A percentile compares a stretch with the other conserved stretches of the same genome.
phyloP scores from a whole-genome alignment of 768 basidiomycete genomes.

The Suillus lakei region DNA sequence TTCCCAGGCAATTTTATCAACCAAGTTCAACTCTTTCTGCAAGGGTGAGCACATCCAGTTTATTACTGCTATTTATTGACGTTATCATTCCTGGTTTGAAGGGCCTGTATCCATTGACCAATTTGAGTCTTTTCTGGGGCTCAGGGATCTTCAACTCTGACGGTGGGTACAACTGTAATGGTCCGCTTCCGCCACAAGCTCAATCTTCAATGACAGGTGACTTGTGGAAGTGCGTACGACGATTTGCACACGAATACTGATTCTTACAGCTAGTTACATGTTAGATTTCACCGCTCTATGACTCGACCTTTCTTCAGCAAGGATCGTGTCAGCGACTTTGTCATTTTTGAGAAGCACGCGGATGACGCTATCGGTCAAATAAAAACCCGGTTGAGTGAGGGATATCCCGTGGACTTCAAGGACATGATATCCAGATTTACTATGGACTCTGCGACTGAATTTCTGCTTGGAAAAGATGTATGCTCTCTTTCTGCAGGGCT shows the following conservation, averaged over 20 bases:
- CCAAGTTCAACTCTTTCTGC: constrained; percentile 47
- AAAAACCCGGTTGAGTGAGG: constrained; percentile 46
- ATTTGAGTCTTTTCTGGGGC: constrained; percentile 47
- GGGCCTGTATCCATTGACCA: constrained; percentile 18
- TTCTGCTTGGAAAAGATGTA: constrained; percentile 56
- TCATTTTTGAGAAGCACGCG: constrained; percentile 57
- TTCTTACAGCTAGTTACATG: neutral
- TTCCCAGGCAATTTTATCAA: constrained; percentile 46
- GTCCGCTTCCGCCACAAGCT: neutral
- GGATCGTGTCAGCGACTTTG: constrained; percentile 58
- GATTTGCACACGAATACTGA: neutral
- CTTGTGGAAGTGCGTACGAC: constrained; percentile 56
- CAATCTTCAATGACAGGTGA: constrained; percentile 41
- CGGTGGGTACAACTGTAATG: constrained; percentile 34
- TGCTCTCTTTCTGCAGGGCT: constrained; percentile 51
- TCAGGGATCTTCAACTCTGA: constrained; percentile 66
- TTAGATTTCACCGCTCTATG: constrained; percentile 62
- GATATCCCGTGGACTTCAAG: constrained; percentile 55
- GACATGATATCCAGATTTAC: constrained; percentile 62
- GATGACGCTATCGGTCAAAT: constrained; percentile 49
- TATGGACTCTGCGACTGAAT: constrained; percentile 61
- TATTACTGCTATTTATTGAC: constrained; percentile 16
- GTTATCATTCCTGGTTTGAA: constrained; percentile 25
- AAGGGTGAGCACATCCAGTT: constrained; percentile 40
- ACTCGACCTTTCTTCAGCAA: constrained; percentile 65